phyloP scores from a whole-genome alignment of 2,329 filamentous ascomycete species.

The Diaporthe sp. region DNA sequence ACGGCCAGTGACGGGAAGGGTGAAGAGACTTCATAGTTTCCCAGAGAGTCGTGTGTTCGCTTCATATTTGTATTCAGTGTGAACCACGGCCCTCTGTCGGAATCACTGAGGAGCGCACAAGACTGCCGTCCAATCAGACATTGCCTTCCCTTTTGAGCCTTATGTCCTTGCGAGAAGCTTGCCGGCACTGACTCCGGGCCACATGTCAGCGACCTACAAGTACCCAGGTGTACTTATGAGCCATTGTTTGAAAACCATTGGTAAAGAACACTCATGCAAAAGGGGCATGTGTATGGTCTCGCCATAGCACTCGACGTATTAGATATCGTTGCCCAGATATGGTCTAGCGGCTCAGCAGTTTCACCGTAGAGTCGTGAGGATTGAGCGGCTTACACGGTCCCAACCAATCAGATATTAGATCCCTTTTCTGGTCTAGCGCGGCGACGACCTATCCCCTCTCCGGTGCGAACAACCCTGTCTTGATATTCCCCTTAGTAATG shows the following conservation, averaged over 20 bases:
- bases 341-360: background rate
- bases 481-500: no score
- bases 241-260: no score
- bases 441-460: background rate
- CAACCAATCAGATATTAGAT: background rate
- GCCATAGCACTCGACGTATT: background rate
- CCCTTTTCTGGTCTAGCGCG: background rate
- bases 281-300: no score
- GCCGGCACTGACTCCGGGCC: background rate
- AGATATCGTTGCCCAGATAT: background rate
- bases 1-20: background rate
- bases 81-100: no score
- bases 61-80: background rate
- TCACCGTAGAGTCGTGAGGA: background rate
- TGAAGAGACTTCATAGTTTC: background rate
- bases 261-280: no score
- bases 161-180: background rate
- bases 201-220: background rate
- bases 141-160: background rate
- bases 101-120: background rate
- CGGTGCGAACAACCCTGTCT: no score
- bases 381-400: background rate
- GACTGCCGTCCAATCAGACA: background rate
- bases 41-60: background rate
- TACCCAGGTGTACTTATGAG: background rate